A percentile compares a stretch with the other conserved stretches of the same genome.
These are phyloP conservation scores for Yarrowia bubula DNA, from an alignment of 805 yeast species.

Conservation along the genomic window DNA sequence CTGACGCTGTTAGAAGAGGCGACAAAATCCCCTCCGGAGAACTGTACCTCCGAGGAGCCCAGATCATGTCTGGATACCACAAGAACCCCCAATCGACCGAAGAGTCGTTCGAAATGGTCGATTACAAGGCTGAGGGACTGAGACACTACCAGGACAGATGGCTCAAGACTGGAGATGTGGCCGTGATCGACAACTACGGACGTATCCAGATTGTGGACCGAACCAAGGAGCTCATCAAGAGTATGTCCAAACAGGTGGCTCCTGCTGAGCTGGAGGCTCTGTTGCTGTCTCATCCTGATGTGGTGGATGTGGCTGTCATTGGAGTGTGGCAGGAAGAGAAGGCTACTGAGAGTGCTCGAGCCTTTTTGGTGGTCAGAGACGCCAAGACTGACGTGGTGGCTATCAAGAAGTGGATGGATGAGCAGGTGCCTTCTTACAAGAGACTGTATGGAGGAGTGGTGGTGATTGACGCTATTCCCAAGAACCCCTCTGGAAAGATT, in stretches of 20 bases:
- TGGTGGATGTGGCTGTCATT: constrained; percentile 34
- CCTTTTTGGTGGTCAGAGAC: constrained; percentile 32
- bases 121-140: constrained; percentile 50
- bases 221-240: constrained; percentile 66
- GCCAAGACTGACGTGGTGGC: constrained; percentile 22
- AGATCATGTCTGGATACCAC: constrained; percentile 52
- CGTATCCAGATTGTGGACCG: constrained; percentile 53
- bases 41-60: constrained; percentile 53
- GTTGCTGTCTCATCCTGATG: constrained; percentile 33
- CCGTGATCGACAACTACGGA: constrained; percentile 43
- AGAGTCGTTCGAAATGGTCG: constrained; percentile 46
- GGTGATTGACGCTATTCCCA: constrained; percentile 78
- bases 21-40: constrained; percentile 44
- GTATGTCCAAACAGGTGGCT: constrained; percentile 37
- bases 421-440: constrained; percentile 36
- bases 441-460: constrained; percentile 46
- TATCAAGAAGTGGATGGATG: constrained; percentile 33
- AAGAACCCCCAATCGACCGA: constrained; percentile 49
- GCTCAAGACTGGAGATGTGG: constrained; percentile 59
- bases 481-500: constrained; percentile 89
- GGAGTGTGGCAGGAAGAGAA: constrained; percentile 39
- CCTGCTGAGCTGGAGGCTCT: constrained; percentile 36
- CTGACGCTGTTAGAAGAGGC: constrained; percentile 23
- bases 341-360: constrained; percentile 35
- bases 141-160: constrained; percentile 25